Percentiles rank a stretch among this genome's conserved stretches.
Conservation (phyloP, 306 rosid species). For the Cucurbita argyrosperma region DNA sequence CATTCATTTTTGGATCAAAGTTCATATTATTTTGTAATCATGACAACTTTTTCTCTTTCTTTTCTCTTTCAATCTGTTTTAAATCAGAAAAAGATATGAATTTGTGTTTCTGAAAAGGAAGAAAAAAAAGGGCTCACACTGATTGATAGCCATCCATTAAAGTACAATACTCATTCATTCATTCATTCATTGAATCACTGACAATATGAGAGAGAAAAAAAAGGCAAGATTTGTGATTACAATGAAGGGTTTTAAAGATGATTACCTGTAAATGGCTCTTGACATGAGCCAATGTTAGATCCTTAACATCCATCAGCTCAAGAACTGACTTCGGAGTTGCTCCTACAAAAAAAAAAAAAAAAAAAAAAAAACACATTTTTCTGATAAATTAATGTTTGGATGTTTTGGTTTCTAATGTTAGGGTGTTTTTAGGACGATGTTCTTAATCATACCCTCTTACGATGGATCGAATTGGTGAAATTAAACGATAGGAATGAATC, state of each 20-base stretch:
- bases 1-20: slow-evolving; percentile 38
- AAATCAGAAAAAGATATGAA: neutral
- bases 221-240: neutral
- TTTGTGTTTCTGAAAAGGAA: neutral
- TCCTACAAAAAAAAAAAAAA: slow-evolving; percentile 26
- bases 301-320: slow-evolving; percentile 96
- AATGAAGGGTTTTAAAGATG: neutral
- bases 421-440: neutral
- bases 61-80: neutral
- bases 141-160: slow-evolving; percentile 6
- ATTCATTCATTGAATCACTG: slow-evolving; percentile 4
- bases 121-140: neutral
- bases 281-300: slow-evolving; percentile 92
- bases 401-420: neutral
- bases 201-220: neutral
- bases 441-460: no score
- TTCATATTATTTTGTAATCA: slow-evolving; percentile 52
- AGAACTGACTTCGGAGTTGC: slow-evolving; percentile 94
- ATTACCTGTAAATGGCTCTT: slow-evolving; percentile 93
- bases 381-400: neutral
- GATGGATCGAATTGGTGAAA: neutral
- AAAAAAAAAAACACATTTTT: neutral
- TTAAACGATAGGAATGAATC: neutral
- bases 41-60: slow-evolving; percentile 28
- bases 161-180: neutral